A percentile compares a stretch with the other conserved stretches of the same genome.
Conservation (phyloP, 345 rosid genomes). For the Turnera subulata region DNA sequence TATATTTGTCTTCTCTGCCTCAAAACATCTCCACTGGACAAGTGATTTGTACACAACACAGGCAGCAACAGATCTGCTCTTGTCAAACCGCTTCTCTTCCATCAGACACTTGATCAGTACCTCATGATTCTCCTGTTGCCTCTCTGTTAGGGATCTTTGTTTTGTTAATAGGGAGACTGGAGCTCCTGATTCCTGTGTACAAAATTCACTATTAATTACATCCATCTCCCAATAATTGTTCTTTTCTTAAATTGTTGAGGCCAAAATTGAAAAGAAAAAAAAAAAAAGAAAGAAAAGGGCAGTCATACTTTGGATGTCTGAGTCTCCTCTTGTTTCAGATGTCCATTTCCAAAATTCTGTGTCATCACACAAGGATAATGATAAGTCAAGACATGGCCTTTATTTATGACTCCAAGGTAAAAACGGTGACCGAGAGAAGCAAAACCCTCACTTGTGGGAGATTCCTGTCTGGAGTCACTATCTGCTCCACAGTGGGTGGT, state of each 20-base stretch:
- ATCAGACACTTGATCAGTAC: conserved; percentile 43
- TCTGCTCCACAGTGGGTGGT: conserved; percentile 29
- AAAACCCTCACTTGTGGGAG: conserved; percentile 34
- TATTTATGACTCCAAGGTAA: neutral
- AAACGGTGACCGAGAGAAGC: neutral
- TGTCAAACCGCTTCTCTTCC: conserved; percentile 44
- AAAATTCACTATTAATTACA: conserved; percentile 9
- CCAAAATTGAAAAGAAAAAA: no score
- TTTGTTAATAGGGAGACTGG: conserved; percentile 32
- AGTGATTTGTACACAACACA: conserved; percentile 49
- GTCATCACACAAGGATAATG: conserved; percentile 16
- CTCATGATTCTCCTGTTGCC: conserved; percentile 65
- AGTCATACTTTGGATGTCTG: conserved; percentile 34
- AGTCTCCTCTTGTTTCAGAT: conserved; percentile 30
- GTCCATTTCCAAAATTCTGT: conserved; percentile 45
- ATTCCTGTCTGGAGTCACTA: conserved; percentile 24
- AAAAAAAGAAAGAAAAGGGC: neutral
- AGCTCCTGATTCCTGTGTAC: conserved; percentile 40
- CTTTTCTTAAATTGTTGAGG: no score
- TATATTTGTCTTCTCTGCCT: conserved; percentile 57
- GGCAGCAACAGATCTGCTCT: conserved; percentile 51
- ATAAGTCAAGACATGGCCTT: neutral
- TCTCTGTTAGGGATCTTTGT: conserved; percentile 53
- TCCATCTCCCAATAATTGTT: no score
- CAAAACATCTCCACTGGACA: conserved; percentile 65